Evolutionary conservation across 2,329 filamentous ascomycete species (phyloP), one percentile per base, ranked within the genome.

Genomic region (Colletotrichum spinosum): DNA sequence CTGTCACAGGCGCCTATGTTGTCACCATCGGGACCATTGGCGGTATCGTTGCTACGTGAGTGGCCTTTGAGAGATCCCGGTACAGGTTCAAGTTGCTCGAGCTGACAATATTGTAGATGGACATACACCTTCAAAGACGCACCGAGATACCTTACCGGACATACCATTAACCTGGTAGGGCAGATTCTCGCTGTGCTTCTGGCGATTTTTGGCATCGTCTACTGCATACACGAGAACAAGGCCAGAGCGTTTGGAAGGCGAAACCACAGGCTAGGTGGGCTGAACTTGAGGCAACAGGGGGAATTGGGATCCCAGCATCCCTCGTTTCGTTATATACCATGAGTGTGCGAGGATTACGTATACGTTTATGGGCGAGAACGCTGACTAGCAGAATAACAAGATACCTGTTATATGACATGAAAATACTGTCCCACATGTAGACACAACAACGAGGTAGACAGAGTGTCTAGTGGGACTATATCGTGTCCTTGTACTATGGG

Each of bases 111-210:
- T 71, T 37, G 68, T 10, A 80, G 78, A 12, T 87, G 85, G 85
- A 86, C 84, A 0, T 88, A 88, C 69, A 74, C 82, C 4, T 74
- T 75, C 1, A 70, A 68, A 10, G 83, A 86, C 64, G 79, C 73
- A 0, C 83, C 84, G 2, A 72, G 78, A 48, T 86, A 83, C 69
- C 77, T 73, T 38, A 81, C 78, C 55, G 84, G 84, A 33, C 83
- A 86, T 72, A 82, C 83, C 5, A 88, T 88, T 79, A 88, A 88
- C 70, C 77, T 88, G 50, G 77, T 69, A 4, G 83, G 83, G 2
- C 84, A 88, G 70, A 72, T 82, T 15, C 72, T 72, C 11, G 79
- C 81, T 4, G 71, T 84, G 3, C 65, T 79, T 17, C 76, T 88
- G 6, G 74, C 84, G 2, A 39, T 79, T 5, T 79, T 78, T 33